Conservation (phyloP, 495 filamentous ascomycete genomes). For the Trichoderma parareesei region DNA sequence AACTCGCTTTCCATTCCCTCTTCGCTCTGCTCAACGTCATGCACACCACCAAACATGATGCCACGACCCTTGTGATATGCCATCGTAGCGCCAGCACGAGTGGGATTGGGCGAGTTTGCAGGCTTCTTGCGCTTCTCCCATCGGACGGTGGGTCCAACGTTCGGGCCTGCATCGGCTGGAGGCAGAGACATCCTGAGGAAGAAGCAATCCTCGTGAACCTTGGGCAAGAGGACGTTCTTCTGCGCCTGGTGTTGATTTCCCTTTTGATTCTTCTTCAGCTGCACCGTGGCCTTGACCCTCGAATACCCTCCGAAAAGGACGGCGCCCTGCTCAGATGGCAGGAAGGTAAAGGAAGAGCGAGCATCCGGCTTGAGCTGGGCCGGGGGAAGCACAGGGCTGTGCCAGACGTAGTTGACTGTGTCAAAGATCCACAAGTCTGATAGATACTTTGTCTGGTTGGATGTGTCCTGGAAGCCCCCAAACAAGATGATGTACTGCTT, state of each 20-base stretch:
- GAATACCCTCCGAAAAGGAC: conserved; percentile 91
- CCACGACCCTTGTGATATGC: conserved; percentile 85
- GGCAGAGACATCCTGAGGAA: conserved; percentile 77
- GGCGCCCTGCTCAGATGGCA: conserved; percentile 83
- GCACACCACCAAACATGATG: conserved; percentile 88
- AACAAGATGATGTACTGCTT: conserved; percentile 50
- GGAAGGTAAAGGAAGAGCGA: conserved; percentile 78
- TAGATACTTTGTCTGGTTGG: conserved; percentile 85
- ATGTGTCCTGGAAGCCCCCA: conserved; percentile 84
- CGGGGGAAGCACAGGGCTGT: conserved; percentile 58
- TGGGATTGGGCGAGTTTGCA: conserved; percentile 75
- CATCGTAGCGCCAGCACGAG: conserved; percentile 85
- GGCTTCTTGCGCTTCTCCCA: conserved; percentile 94
- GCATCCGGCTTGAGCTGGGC: conserved; percentile 82
- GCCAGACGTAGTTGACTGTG: conserved; percentile 64
- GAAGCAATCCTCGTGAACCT: conserved; percentile 82
- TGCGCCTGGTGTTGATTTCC: conserved; percentile 48
- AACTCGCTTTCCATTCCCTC: conserved; percentile 96
- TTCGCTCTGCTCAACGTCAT: conserved; percentile 87
- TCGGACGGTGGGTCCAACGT: conserved; percentile 58
- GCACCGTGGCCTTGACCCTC: conserved; percentile 62
- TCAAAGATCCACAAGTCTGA: conserved; percentile 58
- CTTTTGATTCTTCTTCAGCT: conserved; percentile 48
- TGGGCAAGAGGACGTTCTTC: conserved; percentile 32
- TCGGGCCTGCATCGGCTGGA: conserved; percentile 48